These are phyloP conservation scores for Fusarium domesticum DNA, from an alignment of 2,329 filamentous ascomycete genomes.

Conservation along the genomic window DNA sequence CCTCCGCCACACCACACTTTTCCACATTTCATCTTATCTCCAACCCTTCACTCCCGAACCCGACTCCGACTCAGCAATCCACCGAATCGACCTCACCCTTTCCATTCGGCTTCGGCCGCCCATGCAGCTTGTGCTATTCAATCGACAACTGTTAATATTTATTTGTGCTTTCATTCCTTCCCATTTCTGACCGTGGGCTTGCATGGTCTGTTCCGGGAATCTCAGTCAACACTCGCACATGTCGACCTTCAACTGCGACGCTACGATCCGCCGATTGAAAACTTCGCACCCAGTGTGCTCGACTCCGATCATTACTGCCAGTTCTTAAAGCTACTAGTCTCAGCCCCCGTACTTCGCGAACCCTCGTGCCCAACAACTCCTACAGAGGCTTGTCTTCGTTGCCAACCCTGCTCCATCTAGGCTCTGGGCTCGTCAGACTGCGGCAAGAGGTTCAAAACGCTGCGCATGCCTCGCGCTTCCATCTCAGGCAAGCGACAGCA, in stretches of 20 bases:
- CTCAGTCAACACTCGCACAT: constrained; percentile 25
- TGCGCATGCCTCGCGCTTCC: constrained; percentile 61
- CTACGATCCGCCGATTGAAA: constrained; percentile 22
- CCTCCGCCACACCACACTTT: constrained; percentile 23
- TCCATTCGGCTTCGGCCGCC: background rate
- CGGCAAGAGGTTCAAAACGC: constrained; percentile 31
- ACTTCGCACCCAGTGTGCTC: constrained; percentile 3
- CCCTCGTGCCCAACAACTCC: constrained; percentile 18
- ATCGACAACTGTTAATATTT: background rate
- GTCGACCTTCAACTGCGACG: constrained; percentile 21
- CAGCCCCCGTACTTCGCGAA: constrained; percentile 14
- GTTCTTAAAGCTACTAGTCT: background rate
- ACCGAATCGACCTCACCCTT: constrained; percentile 4
- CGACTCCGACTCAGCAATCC: constrained; percentile 11
- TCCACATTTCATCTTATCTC: constrained; percentile 19
- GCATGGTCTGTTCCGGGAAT: constrained; percentile 10
- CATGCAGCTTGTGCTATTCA: background rate
- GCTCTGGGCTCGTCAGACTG: constrained; percentile 38
- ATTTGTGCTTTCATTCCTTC: background rate
- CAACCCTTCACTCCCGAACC: constrained; percentile 16
- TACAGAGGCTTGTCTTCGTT: constrained; percentile 34
- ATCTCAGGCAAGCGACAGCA: constrained; percentile 60
- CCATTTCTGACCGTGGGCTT: constrained; percentile 9
- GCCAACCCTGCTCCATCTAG: constrained; percentile 37
- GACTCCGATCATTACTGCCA: background rate